Evolutionary conservation across 257 asterid genomes (phyloP), one percentile per base, ranked within the genome.

Genomic region (Przewalskia tangutica): DNA sequence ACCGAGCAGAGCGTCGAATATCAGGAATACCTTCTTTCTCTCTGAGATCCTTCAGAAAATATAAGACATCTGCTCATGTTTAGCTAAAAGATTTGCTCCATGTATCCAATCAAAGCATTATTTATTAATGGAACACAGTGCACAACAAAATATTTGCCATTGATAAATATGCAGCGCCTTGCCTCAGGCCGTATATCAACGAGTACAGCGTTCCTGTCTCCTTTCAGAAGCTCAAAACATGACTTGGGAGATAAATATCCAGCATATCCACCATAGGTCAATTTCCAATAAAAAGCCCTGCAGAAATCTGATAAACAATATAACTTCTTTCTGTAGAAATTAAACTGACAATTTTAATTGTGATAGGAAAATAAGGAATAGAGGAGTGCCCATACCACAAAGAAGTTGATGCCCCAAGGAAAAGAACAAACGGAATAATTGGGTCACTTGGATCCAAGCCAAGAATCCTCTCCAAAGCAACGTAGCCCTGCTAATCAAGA

Each of bases 111-210:
- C 46, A 12, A 11, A 44, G 17, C 46, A 75, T 34, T 50, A 50
- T 75, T 50, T 48, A 48, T 42, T 50, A 75, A 16, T n/a, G 79
- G 27, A 51, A 34, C 14, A 64, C 27, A 81, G 11, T n/a, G 66
- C 65, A 70, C 27, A n/a, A 67, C 38, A 54, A 63, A 6, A 51
- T 46, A 73, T 81, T 54, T 60, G 66, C 51, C 76, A 44, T 36
- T 80, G 82, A 85, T 88, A 86, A 79, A 65, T 62, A 84, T 87
- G 85, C 84, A 77, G 85, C 81, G 82, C 85, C 97, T 92, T 94
- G 94, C 99, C 97, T 95, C 99, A 27, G 97, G 92, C 84, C 99
- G 93, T 85, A 95, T 89, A 87, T 95, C 99, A 82, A 95, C 83
- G 44, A 95, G 97, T 51, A 89, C 97, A 67, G 84, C 95, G 53